Evolutionary conservation across 2,329 filamentous ascomycete species (phyloP).

Genomic region (Trichoderma lentiforme): DNA sequence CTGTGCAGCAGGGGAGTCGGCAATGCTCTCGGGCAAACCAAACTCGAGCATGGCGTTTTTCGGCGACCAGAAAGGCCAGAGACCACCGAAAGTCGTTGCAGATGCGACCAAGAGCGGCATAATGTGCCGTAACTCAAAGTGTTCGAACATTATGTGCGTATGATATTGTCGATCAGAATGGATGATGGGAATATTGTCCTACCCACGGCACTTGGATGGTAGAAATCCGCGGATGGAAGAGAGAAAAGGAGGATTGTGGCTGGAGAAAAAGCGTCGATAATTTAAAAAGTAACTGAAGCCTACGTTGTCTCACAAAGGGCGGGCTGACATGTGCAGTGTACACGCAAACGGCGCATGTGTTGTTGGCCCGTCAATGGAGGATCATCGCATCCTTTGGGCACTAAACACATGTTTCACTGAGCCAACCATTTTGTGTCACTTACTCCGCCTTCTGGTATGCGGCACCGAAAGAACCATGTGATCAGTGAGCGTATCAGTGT

Average conservation of each 20-base stretch:
- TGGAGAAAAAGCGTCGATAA: background rate
- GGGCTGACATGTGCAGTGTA: background rate
- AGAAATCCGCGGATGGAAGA: background rate
- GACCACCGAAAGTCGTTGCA: constrained; percentile 18
- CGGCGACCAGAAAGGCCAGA: constrained; percentile 19
- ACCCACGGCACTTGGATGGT: background rate
- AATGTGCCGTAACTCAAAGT: constrained; percentile 16
- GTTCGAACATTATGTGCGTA: constrained; percentile 1
- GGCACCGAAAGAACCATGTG: background rate
- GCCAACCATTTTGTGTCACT: background rate
- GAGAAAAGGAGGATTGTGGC: background rate
- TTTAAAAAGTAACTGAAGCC: background rate
- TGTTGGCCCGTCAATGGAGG: background rate
- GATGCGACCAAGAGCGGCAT: constrained; percentile 9
- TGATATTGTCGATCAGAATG: constrained; percentile 1
- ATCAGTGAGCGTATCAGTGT: background rate
- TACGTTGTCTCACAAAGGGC: background rate
- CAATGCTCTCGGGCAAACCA: constrained; percentile 15
- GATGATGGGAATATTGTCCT: background rate
- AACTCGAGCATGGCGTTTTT: constrained; percentile 20
- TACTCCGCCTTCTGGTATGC: constrained; percentile 1
- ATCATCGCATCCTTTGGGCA: background rate
- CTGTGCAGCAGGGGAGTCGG: constrained; percentile 3
- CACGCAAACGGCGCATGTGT: background rate
- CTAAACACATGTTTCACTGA: background rate